Base-by-base conservation (phyloP, 192 early-diverging fungal species). In the Gaertneriomyces sp. region DNA sequence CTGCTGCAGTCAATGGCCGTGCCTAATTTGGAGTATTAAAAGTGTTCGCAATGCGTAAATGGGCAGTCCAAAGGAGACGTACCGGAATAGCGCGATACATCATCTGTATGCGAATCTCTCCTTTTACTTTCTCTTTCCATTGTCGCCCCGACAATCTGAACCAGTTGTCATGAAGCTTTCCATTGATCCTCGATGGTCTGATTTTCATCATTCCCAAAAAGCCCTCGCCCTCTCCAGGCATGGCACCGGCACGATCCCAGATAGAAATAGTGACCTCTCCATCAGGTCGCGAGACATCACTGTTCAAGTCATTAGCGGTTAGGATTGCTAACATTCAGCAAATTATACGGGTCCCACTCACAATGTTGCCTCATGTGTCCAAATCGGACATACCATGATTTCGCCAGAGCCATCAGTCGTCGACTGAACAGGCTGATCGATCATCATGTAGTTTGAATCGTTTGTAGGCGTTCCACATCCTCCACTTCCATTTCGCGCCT, bases 321-420 rank as follows among this genome's bases (percentile, higher is more conserved):
- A 12, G 45, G 14, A n/a, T 19, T 11, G 7, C 59, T 2, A 17
- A 33, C 25, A 51, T 5, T 20, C 17, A 19, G 41, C 7, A 7
- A 25, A 42, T 10, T 49, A 55, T 44, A 45, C 70, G 43, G 52
- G 52, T 44, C 11, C 14, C 6, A 63, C 72, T 72, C 61, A 82
- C 81, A 82, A 82, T n/a, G 76, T 77, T n/a, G 80, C 81, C 49
- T 81, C 81, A 52, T 82, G 81, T 43, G 63, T 68, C 81, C 81
- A 82, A 11, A 82, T 71, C 12, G 81, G 64, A 44, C 47, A 74
- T 19, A 76, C 10, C 45, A 63, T 63, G 33, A 33, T 54, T 17
- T 71, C 55, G 64, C 5, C 70, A 41, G 45, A 8, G 12, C 8
- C 20, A 12, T 14, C n/a, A 33, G 17, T 45, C 19, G 10, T 33